A percentile compares a stretch with the other conserved stretches of the same genome.
phyloP scores from a whole-genome alignment of 2,329 filamentous ascomycete genomes.

The Corinectria fuckeliana region DNA sequence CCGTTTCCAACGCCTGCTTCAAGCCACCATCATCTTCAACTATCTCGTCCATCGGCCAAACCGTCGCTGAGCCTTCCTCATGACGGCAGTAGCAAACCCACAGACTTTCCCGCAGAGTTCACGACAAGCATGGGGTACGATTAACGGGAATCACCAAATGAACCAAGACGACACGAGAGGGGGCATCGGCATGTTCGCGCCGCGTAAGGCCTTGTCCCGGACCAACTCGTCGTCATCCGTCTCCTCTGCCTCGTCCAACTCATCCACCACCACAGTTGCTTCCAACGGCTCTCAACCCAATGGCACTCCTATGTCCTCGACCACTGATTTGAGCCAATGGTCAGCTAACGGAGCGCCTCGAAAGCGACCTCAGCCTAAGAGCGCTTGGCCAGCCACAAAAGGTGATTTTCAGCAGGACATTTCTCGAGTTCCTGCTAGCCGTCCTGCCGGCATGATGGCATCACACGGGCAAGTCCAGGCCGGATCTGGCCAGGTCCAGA shows the following conservation, averaged over 20 bases:
- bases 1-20: conserved; percentile 27
- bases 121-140: conserved; percentile 67
- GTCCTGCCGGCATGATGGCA: conserved; percentile 50
- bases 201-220: conserved; percentile 84
- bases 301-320: conserved; percentile 58
- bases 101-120: conserved; percentile 69
- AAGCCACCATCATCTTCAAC: conserved; percentile 27
- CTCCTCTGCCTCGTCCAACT: conserved; percentile 77
- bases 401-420: conserved; percentile 56
- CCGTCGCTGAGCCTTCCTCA: conserved; percentile 49
- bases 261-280: conserved; percentile 68
- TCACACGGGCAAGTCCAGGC: conserved; percentile 43
- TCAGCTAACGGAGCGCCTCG: conserved; percentile 54
- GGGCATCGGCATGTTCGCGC: conserved; percentile 73
- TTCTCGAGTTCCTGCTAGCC: conserved; percentile 51
- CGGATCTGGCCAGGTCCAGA: conserved; percentile 42
- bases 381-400: conserved; percentile 57
- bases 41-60: conserved; percentile 30
- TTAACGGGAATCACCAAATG: conserved; percentile 71
- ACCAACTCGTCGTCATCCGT: conserved; percentile 92
- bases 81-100: conserved; percentile 73
- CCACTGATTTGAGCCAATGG: conserved; percentile 59
- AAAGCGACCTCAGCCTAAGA: conserved; percentile 60
- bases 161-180: conserved; percentile 83
- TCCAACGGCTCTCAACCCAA: conserved; percentile 67